These are phyloP conservation scores for Fomitiporia mediterranea DNA, from an alignment of 1,284 basidiomycete species.

Conservation along the genomic window DNA sequence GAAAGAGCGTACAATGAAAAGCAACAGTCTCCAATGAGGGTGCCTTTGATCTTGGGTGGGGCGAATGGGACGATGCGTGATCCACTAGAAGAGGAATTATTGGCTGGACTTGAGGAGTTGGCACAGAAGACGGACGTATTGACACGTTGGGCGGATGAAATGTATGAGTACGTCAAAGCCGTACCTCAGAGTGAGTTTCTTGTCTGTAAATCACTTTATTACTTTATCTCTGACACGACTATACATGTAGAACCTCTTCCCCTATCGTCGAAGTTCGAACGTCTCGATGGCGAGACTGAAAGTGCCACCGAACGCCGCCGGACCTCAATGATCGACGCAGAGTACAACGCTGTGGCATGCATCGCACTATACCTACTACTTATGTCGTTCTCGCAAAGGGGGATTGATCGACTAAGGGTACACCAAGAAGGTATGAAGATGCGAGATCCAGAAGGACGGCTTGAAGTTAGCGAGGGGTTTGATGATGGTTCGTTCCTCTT, in stretches of 20 bases:
- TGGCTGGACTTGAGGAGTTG: conserved; percentile 76
- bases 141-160: conserved; percentile 89
- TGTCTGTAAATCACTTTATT: conserved; percentile 5
- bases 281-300: conserved; percentile 68
- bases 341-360: conserved; percentile 76
- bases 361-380: conserved; percentile 92
- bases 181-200: conserved; percentile 64
- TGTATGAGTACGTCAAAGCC: conserved; percentile 79
- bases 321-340: conserved; percentile 68
- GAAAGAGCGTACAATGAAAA: not conserved
- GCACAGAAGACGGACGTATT: conserved; percentile 95
- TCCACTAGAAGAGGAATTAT: conserved; percentile 75
- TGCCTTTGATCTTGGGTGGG: conserved; percentile 39
- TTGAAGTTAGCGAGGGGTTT: conserved; percentile 68
- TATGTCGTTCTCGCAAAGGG: conserved; percentile 89
- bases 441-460: conserved; percentile 69
- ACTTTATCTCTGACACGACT: conserved; percentile 1
- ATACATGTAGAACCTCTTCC: conserved; percentile 59
- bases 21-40: conserved; percentile 48
- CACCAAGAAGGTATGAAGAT: conserved; percentile 73
- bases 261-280: conserved; percentile 65
- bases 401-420: conserved; percentile 71
- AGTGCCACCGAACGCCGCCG: conserved; percentile 59
- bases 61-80: conserved; percentile 35
- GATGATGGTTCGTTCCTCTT: conserved; percentile 57